These are phyloP conservation scores for Blumeria graminis DNA, from an alignment of 2,329 filamentous ascomycete genomes.

Conservation along the genomic window DNA sequence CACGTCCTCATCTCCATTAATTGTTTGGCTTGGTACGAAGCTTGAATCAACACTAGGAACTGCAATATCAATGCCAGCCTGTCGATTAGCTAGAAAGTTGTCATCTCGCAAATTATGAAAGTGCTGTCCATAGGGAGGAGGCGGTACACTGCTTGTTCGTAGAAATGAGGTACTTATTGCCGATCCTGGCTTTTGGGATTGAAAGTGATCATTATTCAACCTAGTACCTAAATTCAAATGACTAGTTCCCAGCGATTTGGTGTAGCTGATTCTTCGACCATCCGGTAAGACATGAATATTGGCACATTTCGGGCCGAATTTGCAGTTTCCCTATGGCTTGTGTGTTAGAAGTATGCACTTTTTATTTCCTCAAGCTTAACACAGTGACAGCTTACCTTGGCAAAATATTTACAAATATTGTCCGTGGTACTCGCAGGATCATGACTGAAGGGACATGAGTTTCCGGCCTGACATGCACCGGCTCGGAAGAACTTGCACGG, in stretches of 20 bases:
- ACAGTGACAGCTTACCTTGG: conserved; percentile 44
- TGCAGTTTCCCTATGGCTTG: conserved; percentile 65
- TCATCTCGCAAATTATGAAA: conserved; percentile 28
- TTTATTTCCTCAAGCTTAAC: not conserved
- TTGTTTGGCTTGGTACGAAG: conserved; percentile 24
- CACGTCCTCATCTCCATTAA: conserved; percentile 38
- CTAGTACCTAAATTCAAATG: conserved; percentile 39
- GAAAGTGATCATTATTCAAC: conserved; percentile 39
- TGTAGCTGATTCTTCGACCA: conserved; percentile 70
- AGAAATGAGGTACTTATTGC: conserved; percentile 54
- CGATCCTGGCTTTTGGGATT: conserved; percentile 43
- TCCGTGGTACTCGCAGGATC: conserved; percentile 67
- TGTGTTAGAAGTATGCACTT: not conserved
- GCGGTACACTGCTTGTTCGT: conserved; percentile 27
- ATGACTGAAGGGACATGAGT: conserved; percentile 89
- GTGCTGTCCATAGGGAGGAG: conserved; percentile 17
- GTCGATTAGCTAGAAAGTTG: conserved; percentile 19
- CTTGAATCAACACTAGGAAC: conserved; percentile 30
- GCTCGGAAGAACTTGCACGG: conserved; percentile 99
- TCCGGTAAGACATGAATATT: conserved; percentile 90
- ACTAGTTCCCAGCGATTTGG: conserved; percentile 28
- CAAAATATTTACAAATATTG: conserved; percentile 94
- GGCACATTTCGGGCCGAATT: conserved; percentile 93
- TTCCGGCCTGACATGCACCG: conserved; percentile 85
- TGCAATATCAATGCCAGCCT: conserved; percentile 27